These are phyloP conservation scores for Castanospermum australe DNA, from an alignment of 306 rosid species.

Conservation along the genomic window DNA sequence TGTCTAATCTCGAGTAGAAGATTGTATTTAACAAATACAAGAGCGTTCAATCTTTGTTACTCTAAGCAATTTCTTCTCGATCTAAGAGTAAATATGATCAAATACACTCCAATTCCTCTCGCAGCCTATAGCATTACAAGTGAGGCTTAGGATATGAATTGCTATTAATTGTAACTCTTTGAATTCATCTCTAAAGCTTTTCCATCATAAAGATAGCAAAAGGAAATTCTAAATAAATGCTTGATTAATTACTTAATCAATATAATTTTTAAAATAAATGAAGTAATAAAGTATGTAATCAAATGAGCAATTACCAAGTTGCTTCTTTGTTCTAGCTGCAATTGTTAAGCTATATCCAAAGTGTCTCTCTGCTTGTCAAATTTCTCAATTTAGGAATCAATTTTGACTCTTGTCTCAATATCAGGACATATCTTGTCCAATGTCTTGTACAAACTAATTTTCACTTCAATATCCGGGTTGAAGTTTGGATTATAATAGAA, in stretches of 20 bases:
- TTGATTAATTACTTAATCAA: background rate
- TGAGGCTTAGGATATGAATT: background rate
- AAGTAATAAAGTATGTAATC: too few species aligned
- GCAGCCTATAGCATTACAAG: background rate
- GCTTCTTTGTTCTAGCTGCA: background rate
- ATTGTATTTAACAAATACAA: too few species aligned
- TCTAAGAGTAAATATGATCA: too few species aligned
- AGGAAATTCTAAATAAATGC: background rate
- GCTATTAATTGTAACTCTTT: background rate
- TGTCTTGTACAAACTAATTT: background rate
- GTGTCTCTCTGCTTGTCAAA: background rate
- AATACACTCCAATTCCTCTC: too few species aligned
- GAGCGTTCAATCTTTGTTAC: too few species aligned
- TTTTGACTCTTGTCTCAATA: background rate
- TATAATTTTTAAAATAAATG: background rate
- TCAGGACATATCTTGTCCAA: background rate
- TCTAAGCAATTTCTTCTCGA: too few species aligned
- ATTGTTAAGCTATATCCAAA: background rate
- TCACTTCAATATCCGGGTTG: background rate
- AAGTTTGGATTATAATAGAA: background rate
- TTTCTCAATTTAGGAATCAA: background rate
- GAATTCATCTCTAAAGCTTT: background rate
- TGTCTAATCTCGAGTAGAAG: too few species aligned
- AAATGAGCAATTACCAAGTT: background rate
- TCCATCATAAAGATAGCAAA: background rate